Evolutionary conservation across 1,139 yeast species (phyloP).

Genomic region (Candida sanyaensis): DNA sequence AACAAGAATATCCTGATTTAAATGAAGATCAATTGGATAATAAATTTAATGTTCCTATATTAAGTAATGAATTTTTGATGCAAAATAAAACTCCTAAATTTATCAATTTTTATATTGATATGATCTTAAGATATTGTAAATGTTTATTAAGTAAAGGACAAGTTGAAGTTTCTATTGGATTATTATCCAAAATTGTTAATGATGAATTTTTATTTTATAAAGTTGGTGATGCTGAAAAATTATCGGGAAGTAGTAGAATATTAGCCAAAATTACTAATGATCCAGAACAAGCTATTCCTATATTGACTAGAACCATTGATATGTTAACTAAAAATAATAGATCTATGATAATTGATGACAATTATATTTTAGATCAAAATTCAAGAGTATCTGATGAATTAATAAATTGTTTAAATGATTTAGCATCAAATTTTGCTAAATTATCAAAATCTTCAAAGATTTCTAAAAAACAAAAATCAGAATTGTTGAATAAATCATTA

Average conservation of each 20-base stretch:
- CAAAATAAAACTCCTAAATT: conserved; percentile 33
- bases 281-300: conserved; percentile 29
- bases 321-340: conserved; percentile 36
- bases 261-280: conserved; percentile 31
- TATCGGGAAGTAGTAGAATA: conserved; percentile 44
- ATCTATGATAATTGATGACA: conserved; percentile 26
- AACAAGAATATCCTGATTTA: conserved; percentile 25
- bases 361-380: conserved; percentile 25
- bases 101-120: conserved; percentile 48
- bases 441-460: conserved; percentile 12
- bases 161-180: conserved; percentile 30
- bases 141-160: conserved; percentile 47
- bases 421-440: conserved; percentile 37
- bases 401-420: conserved; percentile 31
- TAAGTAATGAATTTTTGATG: conserved; percentile 32
- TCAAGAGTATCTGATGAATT: conserved; percentile 44
- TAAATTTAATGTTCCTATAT: conserved; percentile 33
- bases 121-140: conserved; percentile 43
- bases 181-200: conserved; percentile 33
- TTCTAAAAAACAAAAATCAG: conserved; percentile 16
- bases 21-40: conserved; percentile 25
- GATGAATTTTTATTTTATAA: conserved; percentile 41
- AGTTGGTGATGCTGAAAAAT: conserved; percentile 47
- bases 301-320: conserved; percentile 42
- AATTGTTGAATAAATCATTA: conserved; percentile 26